These are phyloP conservation scores for Medicago lupulina DNA, from an alignment of 306 rosid genomes.

Conservation along the genomic window DNA sequence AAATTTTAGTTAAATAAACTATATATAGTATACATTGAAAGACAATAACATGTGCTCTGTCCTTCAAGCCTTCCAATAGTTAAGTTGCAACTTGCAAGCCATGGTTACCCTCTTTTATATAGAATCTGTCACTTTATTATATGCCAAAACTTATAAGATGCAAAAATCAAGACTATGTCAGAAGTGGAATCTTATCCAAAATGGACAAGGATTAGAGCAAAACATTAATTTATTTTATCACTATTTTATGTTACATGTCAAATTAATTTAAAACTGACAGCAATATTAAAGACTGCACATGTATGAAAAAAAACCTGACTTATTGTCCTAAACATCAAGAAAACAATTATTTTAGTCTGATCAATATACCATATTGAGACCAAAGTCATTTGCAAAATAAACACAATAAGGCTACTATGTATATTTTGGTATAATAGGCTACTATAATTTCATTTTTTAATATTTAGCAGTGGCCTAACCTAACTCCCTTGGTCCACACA, in stretches of 20 bases:
- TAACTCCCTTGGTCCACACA: slow-evolving; percentile 15
- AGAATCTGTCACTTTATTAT: slow-evolving; percentile 2
- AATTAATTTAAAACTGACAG: slow-evolving; percentile 13
- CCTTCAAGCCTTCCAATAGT: not conserved
- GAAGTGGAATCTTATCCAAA: slow-evolving; percentile 17
- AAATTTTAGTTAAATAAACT: not conserved
- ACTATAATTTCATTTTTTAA: not conserved
- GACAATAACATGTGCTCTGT: not conserved
- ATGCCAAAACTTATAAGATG: slow-evolving; percentile 3
- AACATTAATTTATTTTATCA: not conserved
- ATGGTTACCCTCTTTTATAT: not conserved
- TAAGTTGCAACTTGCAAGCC: slow-evolving; percentile 1
- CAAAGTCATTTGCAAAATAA: slow-evolving; percentile 19
- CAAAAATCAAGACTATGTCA: not conserved
- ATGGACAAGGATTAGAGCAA: slow-evolving; percentile 20
- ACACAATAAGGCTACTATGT: not conserved
- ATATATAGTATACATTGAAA: not conserved
- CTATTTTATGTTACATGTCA: not conserved
- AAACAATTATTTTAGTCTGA: not conserved
- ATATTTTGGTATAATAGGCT: not conserved
- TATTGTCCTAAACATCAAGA: slow-evolving; percentile 13
- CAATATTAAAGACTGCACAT: slow-evolving; percentile 22
- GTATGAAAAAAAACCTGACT: not conserved
- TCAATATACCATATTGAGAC: not conserved
- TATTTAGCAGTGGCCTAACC: not conserved